These are phyloP conservation scores for Larix kaempferi DNA, from an alignment of 75 land plant species.

Conservation along the genomic window DNA sequence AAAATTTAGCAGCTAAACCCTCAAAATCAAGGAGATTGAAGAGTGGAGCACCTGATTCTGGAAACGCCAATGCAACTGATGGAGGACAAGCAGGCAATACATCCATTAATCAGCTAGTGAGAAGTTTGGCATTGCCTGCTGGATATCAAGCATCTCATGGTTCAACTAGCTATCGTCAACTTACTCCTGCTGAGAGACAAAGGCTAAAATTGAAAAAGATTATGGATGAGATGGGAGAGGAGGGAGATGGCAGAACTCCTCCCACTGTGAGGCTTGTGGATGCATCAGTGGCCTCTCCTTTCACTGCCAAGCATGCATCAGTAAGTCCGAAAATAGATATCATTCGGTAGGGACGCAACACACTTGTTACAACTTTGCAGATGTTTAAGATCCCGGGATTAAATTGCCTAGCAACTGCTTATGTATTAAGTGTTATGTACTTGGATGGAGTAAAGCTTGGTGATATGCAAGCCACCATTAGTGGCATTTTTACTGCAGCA, in stretches of 20 bases:
- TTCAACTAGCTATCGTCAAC: conserved; percentile 38
- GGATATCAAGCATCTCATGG: not conserved
- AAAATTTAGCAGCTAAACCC: conserved; percentile 19
- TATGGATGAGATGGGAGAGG: conserved; percentile 89
- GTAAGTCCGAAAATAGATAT: conserved; percentile 90
- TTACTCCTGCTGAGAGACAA: conserved; percentile 75
- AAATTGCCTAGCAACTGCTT: conserved; percentile 97
- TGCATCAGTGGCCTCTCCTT: conserved; percentile 99
- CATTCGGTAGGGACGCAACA: conserved; percentile 94
- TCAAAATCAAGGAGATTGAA: conserved; percentile 49
- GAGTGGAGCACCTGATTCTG: conserved; percentile 21
- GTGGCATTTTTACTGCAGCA: conserved; percentile 94
- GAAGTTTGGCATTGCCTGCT: conserved; percentile 12
- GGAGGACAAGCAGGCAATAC: conserved; percentile 31
- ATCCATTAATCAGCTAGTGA: conserved; percentile 6
- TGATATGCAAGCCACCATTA: conserved; percentile 96
- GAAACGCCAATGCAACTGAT: conserved; percentile 11
- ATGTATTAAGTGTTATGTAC: conserved; percentile 98
- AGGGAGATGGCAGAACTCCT: conserved; percentile 78
- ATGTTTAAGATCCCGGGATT: conserved; percentile 99
- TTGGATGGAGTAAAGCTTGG: conserved; percentile 99
- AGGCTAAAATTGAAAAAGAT: conserved; percentile 73
- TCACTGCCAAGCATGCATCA: conserved; percentile 98
- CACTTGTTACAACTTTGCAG: conserved; percentile 97
- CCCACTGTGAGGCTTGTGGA: conserved; percentile 94